Evolutionary conservation across 345 rosid species (phyloP).

Genomic region (Eucalyptus urophylla): DNA sequence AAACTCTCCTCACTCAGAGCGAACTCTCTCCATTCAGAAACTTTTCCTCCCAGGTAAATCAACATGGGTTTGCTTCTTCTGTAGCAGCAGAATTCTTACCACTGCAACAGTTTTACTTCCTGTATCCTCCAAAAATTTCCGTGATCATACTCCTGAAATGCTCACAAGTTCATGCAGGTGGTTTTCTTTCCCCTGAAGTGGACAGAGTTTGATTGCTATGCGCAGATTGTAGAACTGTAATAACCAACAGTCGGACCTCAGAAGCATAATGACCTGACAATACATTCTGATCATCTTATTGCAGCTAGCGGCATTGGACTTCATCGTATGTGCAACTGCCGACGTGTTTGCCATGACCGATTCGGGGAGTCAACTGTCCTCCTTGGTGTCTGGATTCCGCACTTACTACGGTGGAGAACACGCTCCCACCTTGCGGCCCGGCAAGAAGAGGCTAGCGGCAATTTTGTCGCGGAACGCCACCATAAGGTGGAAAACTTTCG

Average conservation of each 20-base stretch:
- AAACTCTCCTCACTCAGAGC: conserved; percentile 55
- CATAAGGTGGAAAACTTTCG: conserved; percentile 46
- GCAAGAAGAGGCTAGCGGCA: conserved; percentile 85
- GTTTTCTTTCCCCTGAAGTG: not conserved
- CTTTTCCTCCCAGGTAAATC: conserved; percentile 74
- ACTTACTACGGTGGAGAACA: conserved; percentile 62
- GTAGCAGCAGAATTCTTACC: not conserved
- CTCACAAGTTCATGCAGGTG: not conserved
- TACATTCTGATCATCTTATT: not conserved
- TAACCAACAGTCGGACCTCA: not conserved
- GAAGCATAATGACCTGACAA: not conserved
- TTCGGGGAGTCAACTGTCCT: conserved; percentile 89
- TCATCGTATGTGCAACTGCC: conserved; percentile 80
- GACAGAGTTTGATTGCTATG: not conserved
- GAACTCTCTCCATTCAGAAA: conserved; percentile 84
- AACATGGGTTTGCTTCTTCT: not conserved
- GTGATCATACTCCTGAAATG: not conserved
- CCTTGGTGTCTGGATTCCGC: conserved; percentile 80
- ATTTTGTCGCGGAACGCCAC: conserved; percentile 51
- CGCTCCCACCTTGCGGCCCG: conserved; percentile 74
- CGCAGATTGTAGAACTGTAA: not conserved
- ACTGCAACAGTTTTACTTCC: not conserved
- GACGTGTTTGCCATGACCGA: conserved; percentile 93
- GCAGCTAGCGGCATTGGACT: conserved; percentile 87
- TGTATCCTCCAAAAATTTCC: not conserved